These are phyloP conservation scores for Evansstolkia leycettana DNA, from an alignment of 495 filamentous ascomycete species.

Conservation along the genomic window DNA sequence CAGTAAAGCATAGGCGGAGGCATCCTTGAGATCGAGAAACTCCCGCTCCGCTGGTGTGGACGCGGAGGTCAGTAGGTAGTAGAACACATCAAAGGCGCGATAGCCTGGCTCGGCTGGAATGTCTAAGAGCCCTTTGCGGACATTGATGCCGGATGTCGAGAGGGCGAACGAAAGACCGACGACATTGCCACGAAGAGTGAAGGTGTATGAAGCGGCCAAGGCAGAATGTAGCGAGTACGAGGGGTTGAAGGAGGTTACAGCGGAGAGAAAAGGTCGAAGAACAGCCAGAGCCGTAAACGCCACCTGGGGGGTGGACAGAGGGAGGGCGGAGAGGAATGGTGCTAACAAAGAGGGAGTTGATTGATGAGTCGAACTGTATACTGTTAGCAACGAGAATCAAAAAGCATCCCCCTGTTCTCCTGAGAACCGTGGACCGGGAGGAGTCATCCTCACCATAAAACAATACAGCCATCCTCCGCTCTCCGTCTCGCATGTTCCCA, in stretches of 20 bases:
- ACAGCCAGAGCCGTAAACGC: conserved; percentile 66
- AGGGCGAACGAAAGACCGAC: conserved; percentile 64
- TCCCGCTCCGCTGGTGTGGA: conserved; percentile 87
- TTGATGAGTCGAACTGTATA: conserved; percentile 64
- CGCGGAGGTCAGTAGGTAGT: conserved; percentile 83
- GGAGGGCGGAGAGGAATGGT: conserved; percentile 71
- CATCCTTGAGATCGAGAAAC: conserved; percentile 74
- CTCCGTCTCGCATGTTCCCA: conserved; percentile 95
- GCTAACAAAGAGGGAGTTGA: conserved; percentile 76
- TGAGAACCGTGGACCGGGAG: too few species aligned
- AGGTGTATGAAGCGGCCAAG: conserved; percentile 65
- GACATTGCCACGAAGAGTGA: conserved; percentile 69
- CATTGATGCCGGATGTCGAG: conserved; percentile 82
- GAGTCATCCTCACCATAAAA: conserved; percentile 52
- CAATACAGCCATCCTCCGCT: conserved; percentile 90
- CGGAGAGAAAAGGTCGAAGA: conserved; percentile 73
- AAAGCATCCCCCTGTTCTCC: too few species aligned
- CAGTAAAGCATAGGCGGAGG: conserved; percentile 65
- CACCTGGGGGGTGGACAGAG: conserved; percentile 58
- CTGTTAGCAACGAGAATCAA: conserved; percentile 11
- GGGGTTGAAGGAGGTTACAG: conserved; percentile 80
- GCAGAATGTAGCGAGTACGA: conserved; percentile 72
- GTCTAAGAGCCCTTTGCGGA: conserved; percentile 65
- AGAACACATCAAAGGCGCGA: conserved; percentile 97
- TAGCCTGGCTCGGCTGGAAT: conserved; percentile 70